Conservation (phyloP, 2,329 filamentous ascomycete species). For the Pseudohalonectria lignicola region DNA sequence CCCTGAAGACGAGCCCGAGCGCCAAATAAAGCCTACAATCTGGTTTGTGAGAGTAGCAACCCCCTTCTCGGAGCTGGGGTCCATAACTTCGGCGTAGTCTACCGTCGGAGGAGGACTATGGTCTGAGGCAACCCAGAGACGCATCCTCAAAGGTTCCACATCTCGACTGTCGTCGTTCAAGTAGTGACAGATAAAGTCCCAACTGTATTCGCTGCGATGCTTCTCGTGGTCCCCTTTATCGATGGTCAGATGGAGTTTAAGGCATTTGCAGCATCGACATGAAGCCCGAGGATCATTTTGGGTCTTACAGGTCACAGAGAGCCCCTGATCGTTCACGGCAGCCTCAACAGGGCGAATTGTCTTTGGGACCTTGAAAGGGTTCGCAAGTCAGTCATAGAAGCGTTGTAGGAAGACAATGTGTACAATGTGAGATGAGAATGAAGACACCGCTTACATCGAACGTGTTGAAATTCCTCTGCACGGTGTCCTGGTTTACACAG, state of each 20-base stretch:
- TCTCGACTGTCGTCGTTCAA: slow-evolving; percentile 18
- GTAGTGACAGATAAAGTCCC: slow-evolving; percentile 47
- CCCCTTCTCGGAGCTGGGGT: slow-evolving; percentile 30
- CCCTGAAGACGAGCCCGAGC: neutral
- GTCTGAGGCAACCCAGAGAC: slow-evolving; percentile 13
- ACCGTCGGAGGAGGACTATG: slow-evolving; percentile 44
- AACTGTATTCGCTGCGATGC: slow-evolving; percentile 58
- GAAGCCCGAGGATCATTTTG: neutral
- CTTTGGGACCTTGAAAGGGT: slow-evolving; percentile 28
- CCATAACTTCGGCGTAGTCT: slow-evolving; percentile 49
- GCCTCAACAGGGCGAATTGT: slow-evolving; percentile 26
- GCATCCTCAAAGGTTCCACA: slow-evolving; percentile 4
- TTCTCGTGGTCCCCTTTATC: slow-evolving; percentile 51
- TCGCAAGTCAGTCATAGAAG: slow-evolving; percentile 3
- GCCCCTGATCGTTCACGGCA: slow-evolving; percentile 19
- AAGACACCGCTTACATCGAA: slow-evolving; percentile 50
- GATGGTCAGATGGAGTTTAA: neutral
- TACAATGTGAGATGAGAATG: too few species aligned
- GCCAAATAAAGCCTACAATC: slow-evolving; percentile 31
- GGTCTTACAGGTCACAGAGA: slow-evolving; percentile 39
- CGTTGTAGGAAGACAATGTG: too few species aligned
- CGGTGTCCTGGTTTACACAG: slow-evolving; percentile 61
- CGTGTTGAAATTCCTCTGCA: slow-evolving; percentile 57
- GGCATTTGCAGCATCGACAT: neutral
- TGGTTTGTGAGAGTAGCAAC: slow-evolving; percentile 52